Conservation (phyloP, 73 alveolate genomes). For the Paramecium tetraurelia region DNA sequence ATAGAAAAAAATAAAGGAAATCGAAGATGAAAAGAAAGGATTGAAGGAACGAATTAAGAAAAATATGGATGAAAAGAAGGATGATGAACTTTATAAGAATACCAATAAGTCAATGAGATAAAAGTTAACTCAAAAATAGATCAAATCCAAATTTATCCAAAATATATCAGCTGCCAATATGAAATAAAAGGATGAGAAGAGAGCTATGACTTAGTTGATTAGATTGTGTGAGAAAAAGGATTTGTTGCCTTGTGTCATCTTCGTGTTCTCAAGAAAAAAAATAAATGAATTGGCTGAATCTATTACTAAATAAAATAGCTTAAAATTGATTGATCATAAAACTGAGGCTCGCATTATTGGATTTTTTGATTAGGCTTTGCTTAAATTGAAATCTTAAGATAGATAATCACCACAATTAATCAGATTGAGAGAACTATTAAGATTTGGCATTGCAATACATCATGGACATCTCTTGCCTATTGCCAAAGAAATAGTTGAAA, state of each 20-base stretch:
- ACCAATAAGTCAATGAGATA: constrained; percentile 65
- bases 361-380: constrained; percentile 75
- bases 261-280: constrained; percentile 88
- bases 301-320: background rate
- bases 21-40: constrained; percentile 59
- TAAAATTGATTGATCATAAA: constrained; percentile 48
- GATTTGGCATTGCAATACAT: constrained; percentile 93
- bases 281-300: constrained; percentile 81
- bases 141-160: constrained; percentile 50
- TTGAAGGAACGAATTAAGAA: constrained; percentile 36
- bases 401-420: constrained; percentile 81
- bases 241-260: constrained; percentile 93
- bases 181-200: constrained; percentile 43
- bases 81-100: constrained; percentile 65
- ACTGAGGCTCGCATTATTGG: constrained; percentile 72
- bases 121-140: constrained; percentile 67
- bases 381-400: constrained; percentile 78
- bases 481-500: constrained; percentile 94
- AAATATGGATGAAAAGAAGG: constrained; percentile 67
- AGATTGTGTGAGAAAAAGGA: constrained; percentile 72
- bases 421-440: constrained; percentile 73
- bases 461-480: constrained; percentile 97
- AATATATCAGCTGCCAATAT: constrained; percentile 42
- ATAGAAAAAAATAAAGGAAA: constrained; percentile 29
- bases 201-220: constrained; percentile 62